Percentiles rank a stretch among this genome's conserved stretches.
These are phyloP conservation scores for Ilyonectria destructans DNA, from an alignment of 2,329 filamentous ascomycete species.

Conservation along the genomic window DNA sequence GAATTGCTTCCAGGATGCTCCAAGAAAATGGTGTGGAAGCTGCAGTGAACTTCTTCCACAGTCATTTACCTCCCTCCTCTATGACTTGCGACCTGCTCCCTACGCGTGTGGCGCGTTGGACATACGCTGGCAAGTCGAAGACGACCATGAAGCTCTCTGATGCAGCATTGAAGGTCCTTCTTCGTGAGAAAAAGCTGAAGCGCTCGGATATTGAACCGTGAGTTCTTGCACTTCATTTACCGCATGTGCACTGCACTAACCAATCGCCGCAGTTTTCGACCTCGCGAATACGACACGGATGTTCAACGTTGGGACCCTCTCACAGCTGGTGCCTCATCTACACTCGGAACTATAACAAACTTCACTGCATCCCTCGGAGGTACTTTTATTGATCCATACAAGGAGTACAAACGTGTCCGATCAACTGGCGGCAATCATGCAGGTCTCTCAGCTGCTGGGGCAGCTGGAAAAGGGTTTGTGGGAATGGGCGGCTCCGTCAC, in stretches of 20 bases:
- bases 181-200: too few species aligned
- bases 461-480: too few species aligned
- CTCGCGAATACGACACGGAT: constrained; percentile 4
- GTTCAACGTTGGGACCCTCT: constrained; percentile 17
- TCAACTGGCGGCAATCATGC: background rate
- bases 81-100: constrained; percentile 2
- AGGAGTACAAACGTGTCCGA: background rate
- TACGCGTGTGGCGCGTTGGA: background rate
- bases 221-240: too few species aligned
- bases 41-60: constrained; percentile 78
- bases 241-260: background rate
- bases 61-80: constrained; percentile 68
- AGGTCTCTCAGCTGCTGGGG: background rate
- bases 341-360: background rate
- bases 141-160: too few species aligned
- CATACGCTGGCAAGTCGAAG: background rate
- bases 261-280: background rate
- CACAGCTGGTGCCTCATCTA: constrained; percentile 9
- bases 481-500: background rate
- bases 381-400: background rate
- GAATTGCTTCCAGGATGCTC: constrained; percentile 75
- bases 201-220: too few species aligned
- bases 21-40: constrained; percentile 74
- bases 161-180: too few species aligned
- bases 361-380: background rate